Evolutionary conservation across 495 filamentous ascomycete species (phyloP).

Genomic region (Xylaria grammica): DNA sequence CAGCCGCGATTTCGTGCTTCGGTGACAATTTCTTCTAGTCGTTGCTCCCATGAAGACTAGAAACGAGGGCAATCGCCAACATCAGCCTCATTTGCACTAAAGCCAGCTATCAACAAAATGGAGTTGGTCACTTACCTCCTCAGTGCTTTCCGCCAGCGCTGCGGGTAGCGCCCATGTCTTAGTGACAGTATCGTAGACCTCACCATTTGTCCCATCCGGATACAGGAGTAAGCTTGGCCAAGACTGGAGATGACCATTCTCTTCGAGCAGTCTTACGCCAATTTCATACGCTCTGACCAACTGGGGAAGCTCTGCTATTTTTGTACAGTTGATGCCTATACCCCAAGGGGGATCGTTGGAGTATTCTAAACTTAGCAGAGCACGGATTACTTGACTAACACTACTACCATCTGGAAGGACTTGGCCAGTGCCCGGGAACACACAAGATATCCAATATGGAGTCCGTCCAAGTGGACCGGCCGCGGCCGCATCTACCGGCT

Average conservation of each 20-base stretch:
- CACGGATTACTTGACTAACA: constrained; percentile 51
- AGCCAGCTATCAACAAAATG: neutral
- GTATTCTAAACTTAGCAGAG: constrained; percentile 42
- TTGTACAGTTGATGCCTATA: constrained; percentile 72
- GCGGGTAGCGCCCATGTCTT: constrained; percentile 60
- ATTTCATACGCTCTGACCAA: constrained; percentile 55
- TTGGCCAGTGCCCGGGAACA: constrained; percentile 58
- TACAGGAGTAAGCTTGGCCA: constrained; percentile 66
- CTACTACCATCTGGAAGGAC: constrained; percentile 51
- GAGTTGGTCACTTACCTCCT: constrained; percentile 21
- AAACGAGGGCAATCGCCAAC: neutral
- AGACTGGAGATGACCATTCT: constrained; percentile 30
- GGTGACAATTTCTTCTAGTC: constrained; percentile 59
- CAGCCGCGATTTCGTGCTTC: constrained; percentile 61
- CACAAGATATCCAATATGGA: constrained; percentile 65
- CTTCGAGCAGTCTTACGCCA: constrained; percentile 43
- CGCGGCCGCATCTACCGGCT: constrained; percentile 7
- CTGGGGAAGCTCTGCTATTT: constrained; percentile 54
- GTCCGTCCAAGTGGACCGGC: constrained; percentile 27
- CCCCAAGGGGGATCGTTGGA: constrained; percentile 55
- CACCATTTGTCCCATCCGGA: constrained; percentile 71
- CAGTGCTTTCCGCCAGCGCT: constrained; percentile 21
- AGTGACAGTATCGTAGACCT: constrained; percentile 66
- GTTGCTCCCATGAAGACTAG: constrained; percentile 55
- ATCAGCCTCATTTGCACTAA: neutral